Evolutionary conservation across 108 stramenopile genomes (phyloP).

Genomic region (Aurantiochytrium sp.): DNA sequence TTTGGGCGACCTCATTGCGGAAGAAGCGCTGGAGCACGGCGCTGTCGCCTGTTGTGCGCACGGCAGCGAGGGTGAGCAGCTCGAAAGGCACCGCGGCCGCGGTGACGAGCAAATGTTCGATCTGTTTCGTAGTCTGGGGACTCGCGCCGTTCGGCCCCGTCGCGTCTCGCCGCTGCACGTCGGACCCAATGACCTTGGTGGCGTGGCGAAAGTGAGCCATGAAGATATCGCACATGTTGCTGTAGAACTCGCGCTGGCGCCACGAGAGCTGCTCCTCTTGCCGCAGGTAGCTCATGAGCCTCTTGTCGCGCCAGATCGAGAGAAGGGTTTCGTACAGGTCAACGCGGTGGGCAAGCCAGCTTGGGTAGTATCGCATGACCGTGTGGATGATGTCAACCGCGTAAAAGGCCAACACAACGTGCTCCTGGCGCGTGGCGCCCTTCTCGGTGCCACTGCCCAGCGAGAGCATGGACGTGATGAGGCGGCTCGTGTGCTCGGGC

Average conservation of each 20-base stretch:
- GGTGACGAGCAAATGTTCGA: neutral
- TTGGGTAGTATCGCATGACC: neutral
- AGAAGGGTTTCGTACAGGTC: neutral
- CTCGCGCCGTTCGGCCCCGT: neutral
- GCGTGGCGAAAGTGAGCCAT: neutral
- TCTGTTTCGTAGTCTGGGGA: neutral
- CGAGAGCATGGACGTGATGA: neutral
- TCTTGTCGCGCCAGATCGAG: neutral
- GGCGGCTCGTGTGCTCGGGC: neutral
- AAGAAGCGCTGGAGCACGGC: neutral
- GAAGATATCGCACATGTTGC: conserved; percentile 1
- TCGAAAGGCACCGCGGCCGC: neutral
- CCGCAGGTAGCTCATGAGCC: neutral
- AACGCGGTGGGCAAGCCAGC: neutral
- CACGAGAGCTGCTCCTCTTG: neutral
- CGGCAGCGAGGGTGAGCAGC: neutral
- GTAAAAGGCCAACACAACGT: neutral
- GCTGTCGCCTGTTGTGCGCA: neutral
- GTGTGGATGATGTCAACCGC: neutral
- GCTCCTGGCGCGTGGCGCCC: neutral
- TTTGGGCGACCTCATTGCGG: neutral
- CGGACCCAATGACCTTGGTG: neutral
- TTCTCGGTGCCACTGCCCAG: neutral
- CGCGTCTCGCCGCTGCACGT: neutral
- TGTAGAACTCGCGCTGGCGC: neutral